Evolutionary conservation across 2,329 filamentous ascomycete species (phyloP).

Genomic region (Pseudogymnoascus sp.): DNA sequence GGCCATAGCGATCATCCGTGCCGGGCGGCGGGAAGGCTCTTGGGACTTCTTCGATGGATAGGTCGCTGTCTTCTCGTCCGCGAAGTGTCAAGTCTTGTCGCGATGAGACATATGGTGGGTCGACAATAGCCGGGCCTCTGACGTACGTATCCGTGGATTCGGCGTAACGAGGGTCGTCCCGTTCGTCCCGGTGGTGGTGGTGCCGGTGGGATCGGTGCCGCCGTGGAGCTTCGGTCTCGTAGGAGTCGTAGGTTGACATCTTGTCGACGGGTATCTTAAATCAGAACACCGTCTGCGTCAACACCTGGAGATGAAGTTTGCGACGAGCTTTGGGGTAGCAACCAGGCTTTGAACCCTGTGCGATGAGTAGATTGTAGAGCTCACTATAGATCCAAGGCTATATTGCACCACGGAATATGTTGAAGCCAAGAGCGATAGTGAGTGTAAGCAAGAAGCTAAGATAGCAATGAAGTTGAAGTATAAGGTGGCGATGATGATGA

Average conservation of each 20-base stretch:
- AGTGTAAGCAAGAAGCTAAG: constrained; percentile 3
- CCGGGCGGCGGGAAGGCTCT: constrained; percentile 74
- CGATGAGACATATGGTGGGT: constrained; percentile 22
- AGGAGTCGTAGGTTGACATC: constrained; percentile 24
- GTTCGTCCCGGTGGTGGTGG: constrained; percentile 29
- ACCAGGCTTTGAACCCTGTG: neutral
- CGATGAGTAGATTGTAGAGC: constrained; percentile 1
- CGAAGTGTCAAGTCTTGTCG: constrained; percentile 51
- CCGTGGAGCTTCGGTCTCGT: constrained; percentile 25
- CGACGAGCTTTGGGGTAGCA: neutral
- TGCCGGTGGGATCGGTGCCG: constrained; percentile 20
- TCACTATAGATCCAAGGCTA: neutral
- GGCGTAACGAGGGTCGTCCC: constrained; percentile 47
- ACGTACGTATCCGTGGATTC: constrained; percentile 35
- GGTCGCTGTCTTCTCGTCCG: constrained; percentile 62
- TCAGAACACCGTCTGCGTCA: neutral
- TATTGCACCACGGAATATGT: neutral
- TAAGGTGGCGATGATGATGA: neutral
- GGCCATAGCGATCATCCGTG: constrained; percentile 26
- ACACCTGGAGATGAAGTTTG: neutral
- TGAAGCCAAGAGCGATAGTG: neutral
- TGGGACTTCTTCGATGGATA: constrained; percentile 72
- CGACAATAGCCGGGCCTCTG: constrained; percentile 20
- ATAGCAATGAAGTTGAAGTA: neutral
- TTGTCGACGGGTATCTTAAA: constrained; percentile 2